These are phyloP conservation scores for Venturia oleaginea DNA, from an alignment of 2,329 filamentous ascomycete species.

Conservation along the genomic window DNA sequence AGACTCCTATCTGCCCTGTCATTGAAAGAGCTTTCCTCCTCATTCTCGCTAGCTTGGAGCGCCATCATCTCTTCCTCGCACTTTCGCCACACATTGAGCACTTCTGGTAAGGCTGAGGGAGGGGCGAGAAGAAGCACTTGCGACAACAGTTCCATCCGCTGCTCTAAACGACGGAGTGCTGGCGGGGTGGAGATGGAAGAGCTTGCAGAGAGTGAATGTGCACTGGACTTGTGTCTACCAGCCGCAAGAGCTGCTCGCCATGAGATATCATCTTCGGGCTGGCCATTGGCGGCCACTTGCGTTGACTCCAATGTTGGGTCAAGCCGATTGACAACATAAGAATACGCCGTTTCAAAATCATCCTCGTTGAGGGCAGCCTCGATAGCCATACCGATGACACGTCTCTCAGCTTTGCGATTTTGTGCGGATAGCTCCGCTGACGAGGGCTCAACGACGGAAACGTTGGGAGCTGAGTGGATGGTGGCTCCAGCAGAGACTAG, in stretches of 20 bases:
- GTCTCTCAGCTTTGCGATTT: constrained; percentile 45
- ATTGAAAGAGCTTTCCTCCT: constrained; percentile 63
- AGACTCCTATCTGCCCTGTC: constrained; percentile 36
- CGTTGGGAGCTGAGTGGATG: constrained; percentile 23
- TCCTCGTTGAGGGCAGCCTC: constrained; percentile 67
- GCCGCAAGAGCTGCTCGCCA: constrained; percentile 73
- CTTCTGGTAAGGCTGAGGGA: constrained; percentile 58
- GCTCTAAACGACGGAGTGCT: constrained; percentile 60
- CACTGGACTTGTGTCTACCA: constrained; percentile 55
- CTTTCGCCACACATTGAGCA: constrained; percentile 64
- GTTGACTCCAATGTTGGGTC: constrained; percentile 25
- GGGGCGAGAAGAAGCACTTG: constrained; percentile 68
- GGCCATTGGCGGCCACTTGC: constrained; percentile 16
- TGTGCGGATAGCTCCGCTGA: constrained; percentile 19
- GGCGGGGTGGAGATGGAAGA: constrained; percentile 31
- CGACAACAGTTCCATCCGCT: constrained; percentile 71
- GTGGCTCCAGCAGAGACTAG: constrained; percentile 53
- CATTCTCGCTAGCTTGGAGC: constrained; percentile 56
- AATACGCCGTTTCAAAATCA: constrained; percentile 80
- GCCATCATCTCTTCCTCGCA: constrained; percentile 70
- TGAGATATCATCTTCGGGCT: constrained; percentile 46
- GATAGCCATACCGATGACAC: constrained; percentile 72
- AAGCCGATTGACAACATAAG: constrained; percentile 66
- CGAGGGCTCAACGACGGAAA: constrained; percentile 22
- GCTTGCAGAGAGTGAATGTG: constrained; percentile 29